These are phyloP conservation scores for Capillidium heterosporum DNA, from an alignment of 371 early-diverging fungal genomes.

Conservation along the genomic window DNA sequence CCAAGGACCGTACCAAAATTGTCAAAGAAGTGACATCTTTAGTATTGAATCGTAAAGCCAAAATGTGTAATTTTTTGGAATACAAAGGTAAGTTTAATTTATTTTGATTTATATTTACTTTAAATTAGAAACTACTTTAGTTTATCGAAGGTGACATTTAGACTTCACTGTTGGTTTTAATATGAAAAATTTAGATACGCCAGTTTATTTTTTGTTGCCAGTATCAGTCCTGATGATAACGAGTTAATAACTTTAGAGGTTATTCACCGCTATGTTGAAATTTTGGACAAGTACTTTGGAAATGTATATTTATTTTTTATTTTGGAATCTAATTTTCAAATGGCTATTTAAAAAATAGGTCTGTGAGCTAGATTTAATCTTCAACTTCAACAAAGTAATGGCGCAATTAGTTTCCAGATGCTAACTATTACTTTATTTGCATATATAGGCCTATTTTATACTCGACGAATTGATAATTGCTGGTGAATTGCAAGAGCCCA, in stretches of 20 bases:
- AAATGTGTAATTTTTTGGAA: constrained; percentile 96
- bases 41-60: constrained; percentile 72
- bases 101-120: background rate
- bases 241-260: constrained; percentile 85
- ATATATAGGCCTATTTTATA: constrained; percentile 2
- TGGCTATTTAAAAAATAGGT: constrained; percentile 23
- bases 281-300: constrained; percentile 90
- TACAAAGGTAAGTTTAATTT: constrained; percentile 52
- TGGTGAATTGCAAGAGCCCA: constrained; percentile 69
- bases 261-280: constrained; percentile 94
- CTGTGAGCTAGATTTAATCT: constrained; percentile 76
- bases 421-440: background rate
- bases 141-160: constrained; percentile 60
- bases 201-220: constrained; percentile 83
- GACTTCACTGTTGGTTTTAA: too few species aligned
- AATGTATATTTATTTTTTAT: constrained; percentile 35
- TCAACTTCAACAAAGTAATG: constrained; percentile 63
- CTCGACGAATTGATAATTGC: constrained; percentile 61
- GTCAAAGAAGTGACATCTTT: constrained; percentile 85
- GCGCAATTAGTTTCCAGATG: background rate
- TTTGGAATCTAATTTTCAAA: background rate
- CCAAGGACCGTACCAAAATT: constrained; percentile 87
- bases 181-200: constrained; percentile 57
- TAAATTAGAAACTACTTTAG: constrained; percentile 66
- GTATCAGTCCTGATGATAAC: constrained; percentile 77